Base-by-base conservation (phyloP, 2,329 filamentous ascomycete species). In the Incumbomyces delicatus region DNA sequence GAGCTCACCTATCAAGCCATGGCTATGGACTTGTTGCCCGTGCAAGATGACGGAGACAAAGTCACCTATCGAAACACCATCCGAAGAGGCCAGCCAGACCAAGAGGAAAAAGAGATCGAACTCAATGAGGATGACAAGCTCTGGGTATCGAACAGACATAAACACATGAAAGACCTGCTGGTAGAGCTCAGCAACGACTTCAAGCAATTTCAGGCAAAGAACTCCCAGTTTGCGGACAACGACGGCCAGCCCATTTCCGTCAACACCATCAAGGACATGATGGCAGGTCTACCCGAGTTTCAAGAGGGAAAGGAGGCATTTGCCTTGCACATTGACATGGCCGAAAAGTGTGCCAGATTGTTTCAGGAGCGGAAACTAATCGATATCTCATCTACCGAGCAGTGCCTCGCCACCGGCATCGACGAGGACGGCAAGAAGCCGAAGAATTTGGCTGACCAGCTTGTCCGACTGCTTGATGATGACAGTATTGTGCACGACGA, bases 1-100 rank as follows among this genome's bases (percentile, higher is more conserved):
- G 92, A 98, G 60, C 95, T 98, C 62, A 95, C 92, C 11, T 98
- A 96, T 63, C 92, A 98, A 66, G 88, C 92, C 42, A 96, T 98
- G 90, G 90, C 87, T 2, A 87, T 95, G 64, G 92, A 98, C 61
- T 71, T 98, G 7, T 70, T 98, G 27, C 84, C 85, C 0, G 87
- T 98, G 60, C 81, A 85, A 58, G 92, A 96, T 45, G 83, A 78
- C 18, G 52, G 53, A n/a, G 88, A 95, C 54, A 95, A 92, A 63
- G 77, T 94, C 8, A 87, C 83, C 0, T 98, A 89, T 62, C 83
- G 81, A 55, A 89, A 88, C 44, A 71, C 77, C 1, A 72, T 92
- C 52, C 92, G 94, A 54, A 79, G 88, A 57, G 86, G 84, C 8
- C 73, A 77, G 2, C 66, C 72, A 0, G 78, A 83, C 35, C 77